Evolutionary conservation across 192 early-diverging fungal genomes (phyloP).

Genomic region (Cetraspora pellucida): DNA sequence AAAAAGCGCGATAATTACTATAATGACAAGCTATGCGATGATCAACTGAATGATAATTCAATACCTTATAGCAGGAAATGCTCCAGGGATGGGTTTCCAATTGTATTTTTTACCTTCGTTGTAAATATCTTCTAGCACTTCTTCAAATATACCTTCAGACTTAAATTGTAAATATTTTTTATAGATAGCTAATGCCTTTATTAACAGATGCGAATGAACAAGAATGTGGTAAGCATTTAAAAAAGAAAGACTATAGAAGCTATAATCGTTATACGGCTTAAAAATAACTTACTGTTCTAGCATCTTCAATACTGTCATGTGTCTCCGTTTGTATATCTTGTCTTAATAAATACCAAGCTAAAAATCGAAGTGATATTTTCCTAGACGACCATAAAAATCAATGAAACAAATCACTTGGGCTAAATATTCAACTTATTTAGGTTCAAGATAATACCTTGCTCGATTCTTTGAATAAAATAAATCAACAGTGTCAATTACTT

Average conservation of each 20-base stretch:
- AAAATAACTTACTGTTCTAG: constrained; percentile 66
- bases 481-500: constrained; percentile 94
- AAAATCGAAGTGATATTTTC: constrained; percentile 87
- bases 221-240: not conserved
- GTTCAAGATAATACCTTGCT: constrained; percentile 56
- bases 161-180: constrained; percentile 75
- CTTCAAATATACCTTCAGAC: constrained; percentile 66
- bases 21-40: too few species aligned
- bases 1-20: too few species aligned
- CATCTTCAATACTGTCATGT: constrained; percentile 95
- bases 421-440: constrained; percentile 36
- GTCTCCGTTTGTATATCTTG: constrained; percentile 86
- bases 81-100: constrained; percentile 51
- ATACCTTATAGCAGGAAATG: too few species aligned
- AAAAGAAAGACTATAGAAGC: constrained; percentile 17
- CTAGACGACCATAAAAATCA: constrained; percentile 38
- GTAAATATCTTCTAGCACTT: constrained; percentile 82
- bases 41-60: too few species aligned
- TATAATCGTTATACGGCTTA: too few species aligned
- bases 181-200: constrained; percentile 78
- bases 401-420: not conserved
- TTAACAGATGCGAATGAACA: not conserved
- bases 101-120: constrained; percentile 65
- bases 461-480: constrained; percentile 83
- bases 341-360: constrained; percentile 85